Percentiles rank a stretch among this genome's conserved stretches.
These are phyloP conservation scores for Blastocystis hominis DNA, from an alignment of 352 stramenopile species.

Conservation along the genomic window DNA sequence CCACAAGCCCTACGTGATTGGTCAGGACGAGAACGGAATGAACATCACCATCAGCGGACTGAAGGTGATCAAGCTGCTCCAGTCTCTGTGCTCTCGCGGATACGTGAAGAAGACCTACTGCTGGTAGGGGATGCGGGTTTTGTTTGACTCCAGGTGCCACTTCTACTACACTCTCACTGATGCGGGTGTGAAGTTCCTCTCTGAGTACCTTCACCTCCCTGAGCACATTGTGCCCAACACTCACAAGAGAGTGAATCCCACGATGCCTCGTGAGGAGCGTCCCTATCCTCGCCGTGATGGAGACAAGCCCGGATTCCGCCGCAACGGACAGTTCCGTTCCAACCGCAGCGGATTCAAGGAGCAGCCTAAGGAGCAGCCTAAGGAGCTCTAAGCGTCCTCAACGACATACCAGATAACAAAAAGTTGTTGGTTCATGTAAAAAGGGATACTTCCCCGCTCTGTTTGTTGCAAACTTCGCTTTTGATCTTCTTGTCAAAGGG, in stretches of 20 bases:
- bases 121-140: constrained; percentile 76
- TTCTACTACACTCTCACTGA: constrained; percentile 99
- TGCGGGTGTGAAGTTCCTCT: constrained; percentile 96
- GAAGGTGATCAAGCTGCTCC: constrained; percentile 93
- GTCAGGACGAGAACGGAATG: constrained; percentile 78
- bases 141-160: constrained; percentile 61
- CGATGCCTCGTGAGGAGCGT: constrained; percentile 54
- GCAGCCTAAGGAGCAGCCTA: not conserved
- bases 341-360: constrained; percentile 4
- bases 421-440: constrained; percentile 45
- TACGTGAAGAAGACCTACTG: constrained; percentile 97
- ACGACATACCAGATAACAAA: constrained; percentile 57
- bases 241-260: constrained; percentile 82
- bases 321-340: not conserved
- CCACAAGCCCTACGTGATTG: constrained; percentile 13
- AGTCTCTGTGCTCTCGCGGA: constrained; percentile 88
- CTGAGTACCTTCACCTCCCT: constrained; percentile 90
- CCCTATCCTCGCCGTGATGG: not conserved
- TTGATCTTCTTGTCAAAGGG: not conserved
- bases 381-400: constrained; percentile 45
- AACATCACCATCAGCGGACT: constrained; percentile 92
- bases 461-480: not conserved
- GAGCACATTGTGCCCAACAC: constrained; percentile 94
- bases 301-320: not conserved
- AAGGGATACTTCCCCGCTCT: not conserved